These are phyloP conservation scores for Hypoxylon sp. DNA, from an alignment of 2,329 filamentous ascomycete species.

Conservation along the genomic window DNA sequence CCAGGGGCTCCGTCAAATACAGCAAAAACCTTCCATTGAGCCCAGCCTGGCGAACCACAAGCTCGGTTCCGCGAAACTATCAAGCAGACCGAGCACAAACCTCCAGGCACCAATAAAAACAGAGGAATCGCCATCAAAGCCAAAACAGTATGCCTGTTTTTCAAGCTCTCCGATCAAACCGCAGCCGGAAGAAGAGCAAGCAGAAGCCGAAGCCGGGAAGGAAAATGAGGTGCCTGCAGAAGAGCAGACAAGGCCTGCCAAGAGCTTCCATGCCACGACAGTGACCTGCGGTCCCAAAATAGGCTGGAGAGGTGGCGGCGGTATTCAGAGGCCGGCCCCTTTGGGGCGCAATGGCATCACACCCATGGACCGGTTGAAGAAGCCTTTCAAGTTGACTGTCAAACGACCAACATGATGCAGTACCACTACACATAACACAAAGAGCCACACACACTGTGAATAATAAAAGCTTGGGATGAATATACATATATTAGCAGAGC, in stretches of 20 bases:
- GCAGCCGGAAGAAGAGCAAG: slow-evolving; percentile 30
- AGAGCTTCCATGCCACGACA: slow-evolving; percentile 66
- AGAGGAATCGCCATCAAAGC: slow-evolving; percentile 49
- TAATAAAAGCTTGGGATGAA: neutral
- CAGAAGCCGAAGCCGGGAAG: slow-evolving; percentile 41
- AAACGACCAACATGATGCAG: slow-evolving; percentile 53
- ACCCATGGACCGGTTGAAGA: slow-evolving; percentile 64
- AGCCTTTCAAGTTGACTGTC: slow-evolving; percentile 70
- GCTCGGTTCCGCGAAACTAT: slow-evolving; percentile 56
- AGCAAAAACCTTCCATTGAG: slow-evolving; percentile 47
- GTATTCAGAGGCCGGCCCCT: slow-evolving; percentile 60
- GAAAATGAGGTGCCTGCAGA: slow-evolving; percentile 51
- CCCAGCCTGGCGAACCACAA: slow-evolving; percentile 56
- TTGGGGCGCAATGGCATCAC: slow-evolving; percentile 60
- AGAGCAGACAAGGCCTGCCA: slow-evolving; percentile 57
- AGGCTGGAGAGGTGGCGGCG: slow-evolving; percentile 50
- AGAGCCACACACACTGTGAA: neutral
- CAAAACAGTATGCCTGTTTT: slow-evolving; percentile 67
- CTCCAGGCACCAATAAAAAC: slow-evolving; percentile 44
- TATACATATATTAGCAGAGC: slow-evolving; percentile 2
- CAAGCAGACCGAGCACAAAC: slow-evolving; percentile 52
- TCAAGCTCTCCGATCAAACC: slow-evolving; percentile 66
- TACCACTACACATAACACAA: neutral
- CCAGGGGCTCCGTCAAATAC: slow-evolving; percentile 21
- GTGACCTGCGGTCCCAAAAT: slow-evolving; percentile 53